Evolutionary conservation across 768 basidiomycete species (phyloP).

Genomic region (Coprinopsis sp.): DNA sequence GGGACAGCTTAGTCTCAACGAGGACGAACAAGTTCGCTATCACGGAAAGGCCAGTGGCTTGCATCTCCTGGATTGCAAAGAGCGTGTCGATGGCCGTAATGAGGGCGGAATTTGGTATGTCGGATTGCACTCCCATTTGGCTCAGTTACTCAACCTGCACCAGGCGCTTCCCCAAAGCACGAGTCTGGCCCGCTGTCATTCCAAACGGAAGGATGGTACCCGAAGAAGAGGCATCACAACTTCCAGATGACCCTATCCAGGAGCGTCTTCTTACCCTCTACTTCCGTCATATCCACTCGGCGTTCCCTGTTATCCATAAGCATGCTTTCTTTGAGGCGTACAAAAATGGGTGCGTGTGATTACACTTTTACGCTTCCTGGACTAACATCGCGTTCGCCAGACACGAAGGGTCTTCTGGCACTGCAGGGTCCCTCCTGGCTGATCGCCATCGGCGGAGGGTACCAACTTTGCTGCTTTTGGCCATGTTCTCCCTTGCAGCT

Average conservation of each 20-base stretch:
- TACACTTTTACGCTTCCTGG: neutral
- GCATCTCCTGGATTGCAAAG: slow-evolving; percentile 62
- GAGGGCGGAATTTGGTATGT: slow-evolving; percentile 74
- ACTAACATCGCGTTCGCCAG: neutral
- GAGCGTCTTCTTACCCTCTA: slow-evolving; percentile 71
- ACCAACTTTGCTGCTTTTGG: slow-evolving; percentile 65
- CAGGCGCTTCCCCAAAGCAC: slow-evolving; percentile 81
- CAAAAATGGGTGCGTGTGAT: slow-evolving; percentile 29
- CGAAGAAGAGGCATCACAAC: slow-evolving; percentile 34
- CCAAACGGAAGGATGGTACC: slow-evolving; percentile 26
- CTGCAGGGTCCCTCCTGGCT: slow-evolving; percentile 20
- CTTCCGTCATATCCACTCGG: slow-evolving; percentile 77
- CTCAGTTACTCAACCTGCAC: slow-evolving; percentile 8
- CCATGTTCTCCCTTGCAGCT: slow-evolving; percentile 82
- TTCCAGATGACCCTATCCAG: slow-evolving; percentile 60
- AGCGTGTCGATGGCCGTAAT: slow-evolving; percentile 59
- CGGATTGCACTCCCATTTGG: slow-evolving; percentile 7
- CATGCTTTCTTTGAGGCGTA: slow-evolving; percentile 60
- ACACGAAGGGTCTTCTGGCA: neutral
- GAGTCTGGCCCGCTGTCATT: slow-evolving; percentile 77
- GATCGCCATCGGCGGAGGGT: slow-evolving; percentile 41
- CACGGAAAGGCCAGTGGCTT: slow-evolving; percentile 84
- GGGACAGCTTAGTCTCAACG: slow-evolving; percentile 83
- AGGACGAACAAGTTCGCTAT: slow-evolving; percentile 80
- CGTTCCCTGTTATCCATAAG: slow-evolving; percentile 75